Percentiles rank a stretch among this genome's conserved stretches.
phyloP scores from a whole-genome alignment of 2,329 filamentous ascomycete species.

The Aphanoascus verrucosus region DNA sequence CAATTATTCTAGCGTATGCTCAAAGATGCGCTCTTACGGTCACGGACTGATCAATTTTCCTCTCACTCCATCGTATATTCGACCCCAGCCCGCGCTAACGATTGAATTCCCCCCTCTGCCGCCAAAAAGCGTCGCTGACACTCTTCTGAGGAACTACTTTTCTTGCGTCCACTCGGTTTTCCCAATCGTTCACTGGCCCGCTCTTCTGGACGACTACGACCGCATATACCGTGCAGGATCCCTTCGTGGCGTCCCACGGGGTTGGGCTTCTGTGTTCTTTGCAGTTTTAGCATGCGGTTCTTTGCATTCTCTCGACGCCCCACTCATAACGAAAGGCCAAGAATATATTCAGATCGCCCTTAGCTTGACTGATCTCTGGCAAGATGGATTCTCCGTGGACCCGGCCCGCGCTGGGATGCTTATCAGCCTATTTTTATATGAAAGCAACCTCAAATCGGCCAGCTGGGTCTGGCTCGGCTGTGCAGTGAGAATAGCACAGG shows the following conservation, averaged over 20 bases:
- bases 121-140: constrained; percentile 57
- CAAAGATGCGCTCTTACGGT: constrained; percentile 61
- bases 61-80: constrained; percentile 51
- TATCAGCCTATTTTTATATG: constrained; percentile 66
- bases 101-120: constrained; percentile 56
- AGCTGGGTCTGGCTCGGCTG: constrained; percentile 78
- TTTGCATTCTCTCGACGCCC: constrained; percentile 53
- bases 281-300: constrained; percentile 72
- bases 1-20: constrained; percentile 60
- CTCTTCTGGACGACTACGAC: constrained; percentile 65
- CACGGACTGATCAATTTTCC: constrained; percentile 73
- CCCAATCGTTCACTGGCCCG: constrained; percentile 81
- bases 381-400: constrained; percentile 64
- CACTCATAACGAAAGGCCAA: constrained; percentile 48
- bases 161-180: constrained; percentile 66
- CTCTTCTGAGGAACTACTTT: constrained; percentile 65
- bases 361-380: constrained; percentile 66
- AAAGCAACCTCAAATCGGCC: constrained; percentile 75
- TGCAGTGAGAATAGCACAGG: constrained; percentile 69
- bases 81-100: constrained; percentile 41
- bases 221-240: constrained; percentile 58
- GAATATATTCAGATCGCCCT: constrained; percentile 63
- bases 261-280: constrained; percentile 73
- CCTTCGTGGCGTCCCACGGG: constrained; percentile 50
- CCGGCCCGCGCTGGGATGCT: constrained; percentile 63